Evolutionary conservation across 2,329 filamentous ascomycete genomes (phyloP).

Genomic region (Neopestalotiopsis sp.): DNA sequence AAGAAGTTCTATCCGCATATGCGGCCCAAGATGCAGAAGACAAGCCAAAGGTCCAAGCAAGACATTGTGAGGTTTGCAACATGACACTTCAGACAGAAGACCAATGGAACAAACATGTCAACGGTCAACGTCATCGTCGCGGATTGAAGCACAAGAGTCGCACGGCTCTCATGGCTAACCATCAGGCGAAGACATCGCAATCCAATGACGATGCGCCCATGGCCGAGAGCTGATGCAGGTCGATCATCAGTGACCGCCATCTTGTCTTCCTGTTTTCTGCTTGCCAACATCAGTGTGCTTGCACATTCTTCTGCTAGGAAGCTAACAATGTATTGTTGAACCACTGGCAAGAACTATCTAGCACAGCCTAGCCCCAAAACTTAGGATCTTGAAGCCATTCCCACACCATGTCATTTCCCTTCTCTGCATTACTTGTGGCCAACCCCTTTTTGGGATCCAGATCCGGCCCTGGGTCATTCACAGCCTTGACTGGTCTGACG

Average conservation of each 20-base stretch:
- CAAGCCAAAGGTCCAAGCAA: slow-evolving; percentile 43
- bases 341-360: neutral
- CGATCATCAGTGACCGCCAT: too few relatives aligned
- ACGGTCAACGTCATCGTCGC: slow-evolving; percentile 44
- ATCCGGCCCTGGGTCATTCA: slow-evolving; percentile 46
- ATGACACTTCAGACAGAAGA: slow-evolving; percentile 63
- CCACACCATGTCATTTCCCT: neutral
- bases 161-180: slow-evolving; percentile 32
- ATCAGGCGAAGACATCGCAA: neutral
- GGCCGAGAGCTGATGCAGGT: neutral
- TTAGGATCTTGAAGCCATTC: neutral
- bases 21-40: slow-evolving; percentile 58
- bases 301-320: too few relatives aligned
- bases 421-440: neutral
- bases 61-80: slow-evolving; percentile 76
- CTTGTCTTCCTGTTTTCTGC: too few relatives aligned
- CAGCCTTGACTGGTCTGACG: slow-evolving; percentile 37
- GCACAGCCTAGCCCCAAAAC: neutral
- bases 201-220: neutral
- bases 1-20: slow-evolving; percentile 62
- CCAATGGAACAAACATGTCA: slow-evolving; percentile 51
- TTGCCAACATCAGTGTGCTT: too few relatives aligned
- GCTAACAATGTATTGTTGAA: too few relatives aligned
- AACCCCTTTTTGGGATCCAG: slow-evolving; percentile 2
- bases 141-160: slow-evolving; percentile 31